These are phyloP conservation scores for Bathelium albidoporum DNA, from an alignment of 495 filamentous ascomycete genomes.

Conservation along the genomic window DNA sequence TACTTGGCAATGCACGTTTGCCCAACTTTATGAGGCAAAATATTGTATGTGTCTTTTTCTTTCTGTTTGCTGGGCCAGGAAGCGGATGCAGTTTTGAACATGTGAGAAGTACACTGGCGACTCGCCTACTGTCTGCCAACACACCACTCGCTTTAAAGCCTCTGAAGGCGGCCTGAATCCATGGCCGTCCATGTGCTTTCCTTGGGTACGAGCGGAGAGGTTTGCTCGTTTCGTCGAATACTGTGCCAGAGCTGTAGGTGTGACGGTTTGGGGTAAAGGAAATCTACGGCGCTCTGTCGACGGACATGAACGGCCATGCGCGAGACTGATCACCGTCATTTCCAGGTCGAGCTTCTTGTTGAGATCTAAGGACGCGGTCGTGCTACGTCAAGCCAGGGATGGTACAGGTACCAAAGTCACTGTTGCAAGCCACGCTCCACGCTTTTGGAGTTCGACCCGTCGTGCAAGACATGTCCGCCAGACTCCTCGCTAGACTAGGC, in stretches of 20 bases:
- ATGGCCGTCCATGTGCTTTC: background rate
- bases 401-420: background rate
- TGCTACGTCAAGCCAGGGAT: background rate
- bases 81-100: background rate
- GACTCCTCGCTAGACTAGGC: no score
- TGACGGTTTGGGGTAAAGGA: slow-evolving; percentile 2
- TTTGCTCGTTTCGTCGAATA: background rate
- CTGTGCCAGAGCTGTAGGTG: background rate
- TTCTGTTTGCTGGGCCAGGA: background rate
- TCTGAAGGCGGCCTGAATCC: background rate
- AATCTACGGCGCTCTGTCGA: background rate
- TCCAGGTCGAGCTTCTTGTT: background rate
- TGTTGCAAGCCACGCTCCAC: background rate
- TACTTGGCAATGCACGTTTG: background rate
- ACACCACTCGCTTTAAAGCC: background rate
- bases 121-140: background rate
- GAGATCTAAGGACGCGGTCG: background rate
- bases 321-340: slow-evolving; percentile 1
- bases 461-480: background rate
- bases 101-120: background rate
- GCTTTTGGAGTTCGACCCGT: background rate
- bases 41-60: background rate
- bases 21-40: background rate
- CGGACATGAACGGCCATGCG: slow-evolving; percentile 3
- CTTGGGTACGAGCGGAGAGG: background rate